Base-by-base conservation (phyloP, 192 early-diverging fungal genomes). In the Linnemannia zychae region DNA sequence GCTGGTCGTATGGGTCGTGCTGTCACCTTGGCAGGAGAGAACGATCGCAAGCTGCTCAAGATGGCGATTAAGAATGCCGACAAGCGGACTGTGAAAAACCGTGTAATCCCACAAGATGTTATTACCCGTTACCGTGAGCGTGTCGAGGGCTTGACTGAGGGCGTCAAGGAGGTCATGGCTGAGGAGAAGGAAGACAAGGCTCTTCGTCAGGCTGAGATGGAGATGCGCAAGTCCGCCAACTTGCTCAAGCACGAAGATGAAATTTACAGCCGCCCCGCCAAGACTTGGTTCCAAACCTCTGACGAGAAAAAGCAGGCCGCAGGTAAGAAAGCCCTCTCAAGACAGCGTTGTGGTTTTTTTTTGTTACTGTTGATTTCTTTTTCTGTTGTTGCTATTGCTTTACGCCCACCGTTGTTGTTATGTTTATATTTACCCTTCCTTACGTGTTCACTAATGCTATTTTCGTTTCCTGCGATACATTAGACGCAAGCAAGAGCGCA, bases 241-340 rank as follows among this genome's bases (percentile, higher is more conserved):
- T 87, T 98, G 79, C 76, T 98, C 38, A 87, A 91, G 74, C 94
- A 97, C 87, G 91, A 93, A 77, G 90, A 94, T 34, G 99, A 99
- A 82, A 99, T 99, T 81, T 91, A 93, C 87, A 88, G 89, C 78
- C 91, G 97, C 50, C 99, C 99, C 34, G 95, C 94, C 44, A 92
- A 94, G 90, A 97, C 95, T 11, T 99, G 98, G 98, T 99, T 99
- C 93, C 96, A 98, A 87, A 89, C 93, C 12, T 88, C 93, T 33
- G 91, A 92, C 71, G 95, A 97, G 60, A 96, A 95, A 81, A 90
- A 91, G 53, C 78, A 87, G 11, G 87, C 94, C 7, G 94, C 95
- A 79, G 89, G 89, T 84, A 76, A 57, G 70, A 82, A 37, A 57
- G 53, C 47, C 47, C 47, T 1, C 47, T 24, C 57, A 22, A 2